Evolutionary conservation across 441 rosid genomes (phyloP), one percentile per base, ranked within the genome.

Genomic region (Populus trichocarpa): DNA sequence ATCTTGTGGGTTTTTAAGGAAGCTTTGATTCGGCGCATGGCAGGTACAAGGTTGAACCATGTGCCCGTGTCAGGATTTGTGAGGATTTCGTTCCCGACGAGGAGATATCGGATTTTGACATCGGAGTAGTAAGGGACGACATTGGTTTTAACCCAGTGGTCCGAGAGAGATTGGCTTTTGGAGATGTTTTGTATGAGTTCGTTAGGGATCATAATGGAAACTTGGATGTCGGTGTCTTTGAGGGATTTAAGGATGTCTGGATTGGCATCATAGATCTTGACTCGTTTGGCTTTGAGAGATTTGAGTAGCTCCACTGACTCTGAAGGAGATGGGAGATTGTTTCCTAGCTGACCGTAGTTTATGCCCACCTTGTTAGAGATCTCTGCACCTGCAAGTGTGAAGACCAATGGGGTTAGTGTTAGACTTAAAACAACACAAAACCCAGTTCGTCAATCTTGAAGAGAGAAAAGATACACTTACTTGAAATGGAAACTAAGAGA

Each of bases 41-140:
- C 96, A 0, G 93, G 96, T 6, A 93, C 96, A 30, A 96, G 91
- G 30, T 84, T 78, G 81, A 71, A 80, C 93, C 91, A 90, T 18
- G 88, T 89, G 28, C 78, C 78, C 30, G 80, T 77, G 46, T 88
- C 90, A n/a, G 89, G 9, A 42, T 53, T 70, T 35, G 90, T 84
- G 59, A 91, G 88, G 85, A 96, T 87, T 83, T 96, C 97, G 88
- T 96, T 96, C 18, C 99, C 95, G 75, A 92, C 88, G 20, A 96
- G 90, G 77, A 92, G 90, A 81, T 96, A 96, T 11, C 97, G 90
- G 89, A 94, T 96, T 87, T 87, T 86, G 82, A 92, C 91, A 23
- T 30, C 32, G 32, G 32, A 30, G 32, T 30, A 30, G 32, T 30
- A 30, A 30, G 32, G 32, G 32, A 30, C 85, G 64, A 96, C 86